Conservation (phyloP, 345 rosid species). For the Gynandropsis gynandra region DNA sequence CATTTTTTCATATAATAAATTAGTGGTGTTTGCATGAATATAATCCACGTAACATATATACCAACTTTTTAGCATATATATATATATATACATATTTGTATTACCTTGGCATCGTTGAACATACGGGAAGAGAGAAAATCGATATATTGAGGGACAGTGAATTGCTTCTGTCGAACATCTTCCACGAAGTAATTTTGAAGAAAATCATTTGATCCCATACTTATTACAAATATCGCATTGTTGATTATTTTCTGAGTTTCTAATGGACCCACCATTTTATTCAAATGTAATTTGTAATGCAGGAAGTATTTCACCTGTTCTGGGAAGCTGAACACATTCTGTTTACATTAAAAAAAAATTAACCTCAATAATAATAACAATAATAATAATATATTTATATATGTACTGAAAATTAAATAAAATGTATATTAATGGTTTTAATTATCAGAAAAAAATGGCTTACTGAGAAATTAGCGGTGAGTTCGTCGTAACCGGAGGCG, state of each 20-base stretch:
- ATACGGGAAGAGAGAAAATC: conserved; percentile 45
- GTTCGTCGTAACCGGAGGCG: conserved; percentile 82
- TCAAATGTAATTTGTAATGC: conserved; percentile 63
- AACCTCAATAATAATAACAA: too few relatives aligned
- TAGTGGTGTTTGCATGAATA: too few relatives aligned
- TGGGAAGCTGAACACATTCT: conserved; percentile 58
- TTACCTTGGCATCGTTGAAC: conserved; percentile 48
- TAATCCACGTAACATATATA: too few relatives aligned
- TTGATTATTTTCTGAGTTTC: conserved; percentile 42
- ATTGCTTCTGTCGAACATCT: conserved; percentile 51
- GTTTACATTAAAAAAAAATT: not conserved
- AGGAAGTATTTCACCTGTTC: conserved; percentile 52
- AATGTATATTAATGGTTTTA: too few relatives aligned
- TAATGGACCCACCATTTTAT: conserved; percentile 40
- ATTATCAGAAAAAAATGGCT: conserved; percentile 13
- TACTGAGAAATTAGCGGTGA: conserved; percentile 79
- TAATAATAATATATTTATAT: too few relatives aligned
- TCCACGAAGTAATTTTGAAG: conserved; percentile 73
- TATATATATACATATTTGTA: conserved; percentile 1
- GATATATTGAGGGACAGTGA: conserved; percentile 42
- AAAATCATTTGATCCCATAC: conserved; percentile 88
- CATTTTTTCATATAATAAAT: too few relatives aligned
- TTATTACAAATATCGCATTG: conserved; percentile 43
- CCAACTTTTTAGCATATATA: too few relatives aligned
- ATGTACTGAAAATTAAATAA: too few relatives aligned